Percentiles rank a stretch among this genome's conserved stretches.
Conservation (phyloP, 495 filamentous ascomycete genomes). For the Aspergillus saccharolyticus region DNA sequence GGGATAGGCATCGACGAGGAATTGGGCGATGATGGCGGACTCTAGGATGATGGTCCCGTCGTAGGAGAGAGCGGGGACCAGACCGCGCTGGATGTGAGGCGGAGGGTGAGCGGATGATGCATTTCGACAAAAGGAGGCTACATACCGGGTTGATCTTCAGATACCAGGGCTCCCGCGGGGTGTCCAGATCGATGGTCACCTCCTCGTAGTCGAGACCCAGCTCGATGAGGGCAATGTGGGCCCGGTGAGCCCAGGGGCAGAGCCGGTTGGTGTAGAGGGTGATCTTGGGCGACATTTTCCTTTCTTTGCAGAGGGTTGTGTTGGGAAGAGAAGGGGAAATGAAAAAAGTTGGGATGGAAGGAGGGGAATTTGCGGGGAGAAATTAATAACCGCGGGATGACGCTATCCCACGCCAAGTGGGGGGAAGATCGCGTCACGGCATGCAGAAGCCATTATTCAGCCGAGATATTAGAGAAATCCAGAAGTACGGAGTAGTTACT, state of each 20-base stretch:
- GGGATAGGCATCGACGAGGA: conserved; percentile 59
- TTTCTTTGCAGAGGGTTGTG: neutral
- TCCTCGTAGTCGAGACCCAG: conserved; percentile 70
- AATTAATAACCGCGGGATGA: neutral
- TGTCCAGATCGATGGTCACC: conserved; percentile 69
- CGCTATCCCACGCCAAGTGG: neutral
- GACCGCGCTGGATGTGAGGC: conserved; percentile 49
- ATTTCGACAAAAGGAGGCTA: neutral
- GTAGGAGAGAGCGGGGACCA: conserved; percentile 70
- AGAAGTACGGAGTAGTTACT: too few relatives aligned
- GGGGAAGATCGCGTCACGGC: neutral
- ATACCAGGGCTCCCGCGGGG: conserved; percentile 76
- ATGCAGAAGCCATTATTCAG: too few relatives aligned
- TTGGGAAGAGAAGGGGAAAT: too few relatives aligned
- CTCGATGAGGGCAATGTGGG: conserved; percentile 70
- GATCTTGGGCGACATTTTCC: conserved; percentile 43
- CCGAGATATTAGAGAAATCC: too few relatives aligned
- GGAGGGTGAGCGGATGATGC: neutral
- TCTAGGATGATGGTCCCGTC: conserved; percentile 71
- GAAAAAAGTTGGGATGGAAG: neutral
- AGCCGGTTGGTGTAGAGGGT: conserved; percentile 68
- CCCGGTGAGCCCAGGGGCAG: conserved; percentile 82
- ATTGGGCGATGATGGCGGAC: conserved; percentile 67
- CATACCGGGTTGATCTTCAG: conserved; percentile 73
- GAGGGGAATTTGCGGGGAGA: neutral